Percentiles rank a stretch among this genome's conserved stretches.
Evolutionary conservation across 768 basidiomycete genomes (phyloP).

Genomic region (Glaciozyma antarctica): DNA sequence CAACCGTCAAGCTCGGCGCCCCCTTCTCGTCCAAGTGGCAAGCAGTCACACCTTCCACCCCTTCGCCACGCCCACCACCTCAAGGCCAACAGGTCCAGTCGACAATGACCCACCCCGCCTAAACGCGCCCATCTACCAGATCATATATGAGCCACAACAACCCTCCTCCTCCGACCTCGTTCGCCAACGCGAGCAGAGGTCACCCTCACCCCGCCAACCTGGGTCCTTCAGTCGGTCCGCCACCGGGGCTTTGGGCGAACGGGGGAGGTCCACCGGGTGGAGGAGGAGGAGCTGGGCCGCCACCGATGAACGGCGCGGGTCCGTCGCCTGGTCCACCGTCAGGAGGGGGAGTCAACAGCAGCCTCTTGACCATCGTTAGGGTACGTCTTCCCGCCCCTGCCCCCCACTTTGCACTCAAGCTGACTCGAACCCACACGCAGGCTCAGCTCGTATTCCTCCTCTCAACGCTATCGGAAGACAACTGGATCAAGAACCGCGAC

Average conservation of each 20-base stretch:
- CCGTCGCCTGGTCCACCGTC: slow-evolving; percentile 70
- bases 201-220: not conserved
- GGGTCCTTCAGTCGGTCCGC: slow-evolving; percentile 9
- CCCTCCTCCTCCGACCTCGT: not conserved
- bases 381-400: slow-evolving; percentile 33
- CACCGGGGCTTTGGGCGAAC: slow-evolving; percentile 17
- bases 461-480: slow-evolving; percentile 91
- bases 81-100: too few relatives aligned
- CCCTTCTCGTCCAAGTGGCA: too few relatives aligned
- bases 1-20: too few relatives aligned
- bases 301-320: slow-evolving; percentile 48
- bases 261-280: not conserved
- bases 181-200: slow-evolving; percentile 40
- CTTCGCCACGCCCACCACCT: too few relatives aligned
- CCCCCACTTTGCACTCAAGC: not conserved
- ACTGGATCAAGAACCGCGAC: slow-evolving; percentile 83
- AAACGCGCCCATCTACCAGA: too few relatives aligned
- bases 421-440: slow-evolving; percentile 1
- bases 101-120: too few relatives aligned
- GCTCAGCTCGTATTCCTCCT: slow-evolving; percentile 86
- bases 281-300: too few relatives aligned
- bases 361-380: slow-evolving; percentile 76
- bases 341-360: slow-evolving; percentile 56
- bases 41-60: too few relatives aligned
- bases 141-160: not conserved